A percentile compares a stretch with the other conserved stretches of the same genome.
Conservation (phyloP, 2,329 filamentous ascomycete species). For the Ascochyta rabiei region DNA sequence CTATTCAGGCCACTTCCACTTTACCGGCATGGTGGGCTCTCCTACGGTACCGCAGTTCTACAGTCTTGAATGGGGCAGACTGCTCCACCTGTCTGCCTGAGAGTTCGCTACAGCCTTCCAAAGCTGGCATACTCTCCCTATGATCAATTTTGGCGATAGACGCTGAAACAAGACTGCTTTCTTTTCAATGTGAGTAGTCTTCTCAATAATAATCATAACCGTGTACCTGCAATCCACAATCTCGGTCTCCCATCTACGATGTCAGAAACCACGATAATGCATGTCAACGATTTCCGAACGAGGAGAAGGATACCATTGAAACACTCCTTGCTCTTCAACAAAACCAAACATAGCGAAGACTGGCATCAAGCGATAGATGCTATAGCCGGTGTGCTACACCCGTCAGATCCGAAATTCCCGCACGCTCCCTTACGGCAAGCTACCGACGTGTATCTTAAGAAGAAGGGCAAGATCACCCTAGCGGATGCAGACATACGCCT, state of each 20-base stretch:
- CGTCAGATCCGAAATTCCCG: constrained; percentile 35
- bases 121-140: background rate
- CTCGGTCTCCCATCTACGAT: background rate
- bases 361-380: constrained; percentile 37
- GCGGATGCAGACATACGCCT: constrained; percentile 31
- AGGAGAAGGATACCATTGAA: constrained; percentile 23
- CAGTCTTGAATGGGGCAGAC: background rate
- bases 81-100: background rate
- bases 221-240: constrained; percentile 3
- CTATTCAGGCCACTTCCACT: background rate
- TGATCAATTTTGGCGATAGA: background rate
- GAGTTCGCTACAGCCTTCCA: background rate
- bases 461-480: constrained; percentile 37
- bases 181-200: background rate
- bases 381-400: constrained; percentile 30
- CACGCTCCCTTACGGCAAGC: constrained; percentile 26
- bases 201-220: background rate
- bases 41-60: background rate
- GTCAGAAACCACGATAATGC: constrained; percentile 15
- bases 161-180: background rate
- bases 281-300: constrained; percentile 17
- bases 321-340: constrained; percentile 28
- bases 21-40: background rate
- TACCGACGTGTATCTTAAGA: constrained; percentile 40
- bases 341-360: constrained; percentile 35